Base-by-base conservation (phyloP, 176 grass and related monocot species). In the Melocanna baccifera region DNA sequence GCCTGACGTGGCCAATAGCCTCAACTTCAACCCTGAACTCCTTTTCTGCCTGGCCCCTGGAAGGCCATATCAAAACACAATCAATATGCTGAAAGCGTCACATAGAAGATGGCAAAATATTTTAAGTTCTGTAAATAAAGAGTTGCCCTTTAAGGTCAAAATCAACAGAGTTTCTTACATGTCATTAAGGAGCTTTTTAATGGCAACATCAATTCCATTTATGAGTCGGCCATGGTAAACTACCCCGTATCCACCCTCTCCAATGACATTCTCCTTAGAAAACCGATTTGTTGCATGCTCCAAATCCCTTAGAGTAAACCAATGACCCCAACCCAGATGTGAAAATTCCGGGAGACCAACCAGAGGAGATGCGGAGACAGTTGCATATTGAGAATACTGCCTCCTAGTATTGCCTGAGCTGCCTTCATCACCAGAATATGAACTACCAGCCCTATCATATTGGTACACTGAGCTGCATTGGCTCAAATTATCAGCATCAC, bases 241-340 rank as follows among this genome's bases (percentile, higher is more conserved):
- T 7, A 84, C 30, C 13, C 71, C 82, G 40, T 84, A 84, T 30
- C 82, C 67, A 28, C 82, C 81, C 29, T 83, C 81, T 37, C 83
- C 83, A 29, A 76, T 68, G 20, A 76, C 52, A 66, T 77, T 77
- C 62, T 70, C 74, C 83, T 78, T 94, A 40, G 87, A 89, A 69
- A 94, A 94, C 28, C 92, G 83, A 75, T 87, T 83, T 4, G 89
- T 94, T 36, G 89, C 82, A 76, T 91, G 77, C 89, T 94, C 92
- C 62, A 94, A 53, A 67, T 94, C 92, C 74, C 92, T 89, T 14
- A 91, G 81, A 71, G 89, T 94, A 78, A 94, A 94, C 92, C 92
- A 94, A 47, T 94, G 92, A 75, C 92, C 92, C 92, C 92, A 94
- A 40, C 92, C 92, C 18, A 94, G 81, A 87, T 94, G 92, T 36